phyloP scores from a whole-genome alignment of 257 asterid species.

The Solanum clarkiae region DNA sequence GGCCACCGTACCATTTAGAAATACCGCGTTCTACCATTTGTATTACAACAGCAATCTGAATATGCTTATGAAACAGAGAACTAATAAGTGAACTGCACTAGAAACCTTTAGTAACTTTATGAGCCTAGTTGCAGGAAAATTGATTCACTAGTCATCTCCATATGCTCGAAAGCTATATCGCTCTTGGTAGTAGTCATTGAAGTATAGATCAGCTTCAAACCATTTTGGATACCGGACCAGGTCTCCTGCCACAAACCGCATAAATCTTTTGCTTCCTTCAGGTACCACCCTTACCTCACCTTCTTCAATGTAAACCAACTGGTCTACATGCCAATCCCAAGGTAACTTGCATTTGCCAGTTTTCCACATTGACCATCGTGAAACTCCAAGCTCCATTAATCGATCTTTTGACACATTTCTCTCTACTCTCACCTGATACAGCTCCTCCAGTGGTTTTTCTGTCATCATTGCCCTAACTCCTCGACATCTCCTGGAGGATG shows the following conservation, averaged over 20 bases:
- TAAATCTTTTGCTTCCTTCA: constrained; percentile 66
- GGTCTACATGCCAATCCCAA: constrained; percentile 99
- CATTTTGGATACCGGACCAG: constrained; percentile 90
- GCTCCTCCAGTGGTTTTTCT: constrained; percentile 84
- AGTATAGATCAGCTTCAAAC: constrained; percentile 93
- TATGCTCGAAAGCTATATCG: constrained; percentile 75
- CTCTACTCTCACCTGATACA: constrained; percentile 80
- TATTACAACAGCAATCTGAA: constrained; percentile 1
- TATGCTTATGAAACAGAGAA: neutral
- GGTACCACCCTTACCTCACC: constrained; percentile 97
- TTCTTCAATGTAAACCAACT: constrained; percentile 86
- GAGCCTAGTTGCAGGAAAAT: neutral
- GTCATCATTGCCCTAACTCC: constrained; percentile 33
- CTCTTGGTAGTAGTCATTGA: constrained; percentile 83
- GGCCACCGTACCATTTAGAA: neutral
- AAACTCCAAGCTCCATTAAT: constrained; percentile 55
- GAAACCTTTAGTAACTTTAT: neutral
- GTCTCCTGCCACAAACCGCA: constrained; percentile 83
- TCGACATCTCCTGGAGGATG: constrained; percentile 3
- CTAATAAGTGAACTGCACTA: neutral
- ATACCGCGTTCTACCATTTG: neutral
- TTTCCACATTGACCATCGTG: constrained; percentile 82
- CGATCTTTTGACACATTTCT: constrained; percentile 49
- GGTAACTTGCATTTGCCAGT: constrained; percentile 87
- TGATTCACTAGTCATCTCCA: constrained; percentile 53